phyloP scores from a whole-genome alignment of 2,329 filamentous ascomycete genomes.

The Stemphylium lycopersici region DNA sequence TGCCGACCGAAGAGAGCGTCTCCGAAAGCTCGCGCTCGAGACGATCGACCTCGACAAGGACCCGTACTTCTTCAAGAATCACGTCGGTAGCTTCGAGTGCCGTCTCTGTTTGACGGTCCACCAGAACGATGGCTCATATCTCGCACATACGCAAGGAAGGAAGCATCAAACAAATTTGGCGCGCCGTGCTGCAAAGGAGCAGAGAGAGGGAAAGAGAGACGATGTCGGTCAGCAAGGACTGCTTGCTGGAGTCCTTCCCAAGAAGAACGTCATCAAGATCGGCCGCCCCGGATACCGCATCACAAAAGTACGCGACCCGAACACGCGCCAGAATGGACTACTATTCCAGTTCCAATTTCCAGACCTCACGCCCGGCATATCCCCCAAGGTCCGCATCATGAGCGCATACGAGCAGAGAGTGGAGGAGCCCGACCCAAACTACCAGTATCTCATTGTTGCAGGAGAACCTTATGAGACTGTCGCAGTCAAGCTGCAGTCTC shows the following conservation, averaged over 20 bases:
- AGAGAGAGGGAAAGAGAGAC: slow-evolving; percentile 80
- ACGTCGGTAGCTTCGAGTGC: slow-evolving; percentile 97
- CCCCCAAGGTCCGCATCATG: slow-evolving; percentile 93
- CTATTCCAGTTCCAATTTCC: slow-evolving; percentile 98
- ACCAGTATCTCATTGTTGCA: slow-evolving; percentile 92
- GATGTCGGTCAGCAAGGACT: slow-evolving; percentile 76
- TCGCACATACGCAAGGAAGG: slow-evolving; percentile 96
- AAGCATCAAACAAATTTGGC: slow-evolving; percentile 99
- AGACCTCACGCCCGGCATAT: slow-evolving; percentile 77
- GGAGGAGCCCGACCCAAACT: slow-evolving; percentile 89
- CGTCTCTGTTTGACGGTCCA: slow-evolving; percentile 96
- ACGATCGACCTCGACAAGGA: slow-evolving; percentile 99
- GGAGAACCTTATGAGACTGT: slow-evolving; percentile 98
- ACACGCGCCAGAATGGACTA: slow-evolving; percentile 85
- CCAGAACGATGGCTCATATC: slow-evolving; percentile 98
- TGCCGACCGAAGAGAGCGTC: slow-evolving; percentile 93
- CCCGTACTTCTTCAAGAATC: slow-evolving; percentile 99
- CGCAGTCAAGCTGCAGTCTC: slow-evolving; percentile 91
- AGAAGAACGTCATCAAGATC: slow-evolving; percentile 90
- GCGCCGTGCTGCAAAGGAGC: slow-evolving; percentile 91
- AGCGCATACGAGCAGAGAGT: slow-evolving; percentile 95
- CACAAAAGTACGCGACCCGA: slow-evolving; percentile 89
- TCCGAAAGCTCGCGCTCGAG: slow-evolving; percentile 97
- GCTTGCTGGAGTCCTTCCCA: slow-evolving; percentile 69
- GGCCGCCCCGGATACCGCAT: slow-evolving; percentile 97